phyloP scores from a whole-genome alignment of 208 protist genomes.

The Borovskyia barvae region DNA sequence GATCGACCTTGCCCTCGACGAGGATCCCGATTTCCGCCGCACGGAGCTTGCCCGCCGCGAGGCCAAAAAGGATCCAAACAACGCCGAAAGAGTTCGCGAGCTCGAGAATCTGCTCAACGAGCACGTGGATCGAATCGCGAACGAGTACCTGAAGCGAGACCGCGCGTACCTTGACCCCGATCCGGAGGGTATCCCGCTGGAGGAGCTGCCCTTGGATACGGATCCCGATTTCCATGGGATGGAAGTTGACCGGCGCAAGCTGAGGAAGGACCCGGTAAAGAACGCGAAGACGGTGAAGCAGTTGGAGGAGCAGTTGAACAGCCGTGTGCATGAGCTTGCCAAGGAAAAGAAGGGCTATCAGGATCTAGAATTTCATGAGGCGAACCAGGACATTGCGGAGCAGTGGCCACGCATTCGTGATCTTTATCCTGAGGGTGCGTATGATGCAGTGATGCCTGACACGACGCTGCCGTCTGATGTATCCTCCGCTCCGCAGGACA shows the following conservation, averaged over 20 bases:
- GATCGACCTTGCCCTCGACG: slow-evolving; percentile 54
- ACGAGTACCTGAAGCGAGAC: slow-evolving; percentile 65
- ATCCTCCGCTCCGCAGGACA: slow-evolving; percentile 43
- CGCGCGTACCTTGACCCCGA: slow-evolving; percentile 70
- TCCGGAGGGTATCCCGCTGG: slow-evolving; percentile 69
- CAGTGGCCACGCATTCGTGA: slow-evolving; percentile 76
- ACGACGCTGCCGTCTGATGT: slow-evolving; percentile 54
- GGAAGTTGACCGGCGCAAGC: slow-evolving; percentile 44
- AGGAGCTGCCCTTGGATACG: slow-evolving; percentile 57
- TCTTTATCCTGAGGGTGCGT: slow-evolving; percentile 72
- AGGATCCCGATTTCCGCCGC: slow-evolving; percentile 48
- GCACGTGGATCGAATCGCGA: slow-evolving; percentile 53
- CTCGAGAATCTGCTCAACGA: slow-evolving; percentile 63
- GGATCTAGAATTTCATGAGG: slow-evolving; percentile 70
- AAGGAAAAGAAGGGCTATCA: slow-evolving; percentile 69
- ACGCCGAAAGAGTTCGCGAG: slow-evolving; percentile 27
- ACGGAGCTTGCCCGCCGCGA: slow-evolving; percentile 50
- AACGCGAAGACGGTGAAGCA: slow-evolving; percentile 19
- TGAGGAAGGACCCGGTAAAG: slow-evolving; percentile 47
- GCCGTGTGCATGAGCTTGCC: slow-evolving; percentile 59
- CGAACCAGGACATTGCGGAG: slow-evolving; percentile 63
- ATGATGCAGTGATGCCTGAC: slow-evolving; percentile 56
- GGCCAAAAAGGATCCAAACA: slow-evolving; percentile 45
- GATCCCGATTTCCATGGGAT: slow-evolving; percentile 67
- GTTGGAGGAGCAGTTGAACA: slow-evolving; percentile 37